Base-by-base conservation (phyloP, 2,329 filamentous ascomycete species). In the Aspergillus sp. region DNA sequence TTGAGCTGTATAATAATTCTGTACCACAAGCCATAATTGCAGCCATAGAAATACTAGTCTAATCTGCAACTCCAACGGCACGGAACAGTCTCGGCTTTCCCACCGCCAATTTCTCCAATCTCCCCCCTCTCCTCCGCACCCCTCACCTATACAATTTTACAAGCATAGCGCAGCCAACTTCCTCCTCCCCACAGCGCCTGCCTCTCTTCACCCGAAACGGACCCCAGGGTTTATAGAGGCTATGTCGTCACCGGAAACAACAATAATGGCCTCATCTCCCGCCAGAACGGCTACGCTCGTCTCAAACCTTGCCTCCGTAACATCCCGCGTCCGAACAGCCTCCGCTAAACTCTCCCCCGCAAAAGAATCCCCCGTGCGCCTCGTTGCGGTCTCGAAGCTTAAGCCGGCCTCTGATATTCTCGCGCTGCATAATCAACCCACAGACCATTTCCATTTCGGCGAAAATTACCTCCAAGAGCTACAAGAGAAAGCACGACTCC, bases 391-490 rank as follows among this genome's bases (percentile, higher is more conserved):
- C 50, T 97, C 93, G 41, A 99, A 99, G 77, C 83, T 97, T 64
- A 98, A 99, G 78, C 93, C 95, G 13, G 91, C 88, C 58, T 90
- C 90, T 68, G 95, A 99, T 74, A 89, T 99, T 68, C 82, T 96
- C 55, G 89, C 92, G 30, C 84, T 99, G 1, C 89, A 96, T 77
- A 81, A 84, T 66, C 75, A 80, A 0, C 80, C 82, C 1, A 73
- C 78, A 30, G 74, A 78, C 1, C 90, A 93, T 54, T 66, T 81
- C 17, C 91, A 99, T 77, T 98, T 98, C 74, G 95, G 95, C 67
- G 95, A 99, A 78, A 99, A 99, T 80, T 99, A 99, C 78, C 83
- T 89, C 4, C 90, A 93, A 76, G 95, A 99, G 75, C 84, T 99
- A 54, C 82, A 83, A 58, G 89, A 96, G 73, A 99, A 99, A 76